Conservation (phyloP, 148 eudicot genomes). For the Rhododendron ferrugineum region DNA sequence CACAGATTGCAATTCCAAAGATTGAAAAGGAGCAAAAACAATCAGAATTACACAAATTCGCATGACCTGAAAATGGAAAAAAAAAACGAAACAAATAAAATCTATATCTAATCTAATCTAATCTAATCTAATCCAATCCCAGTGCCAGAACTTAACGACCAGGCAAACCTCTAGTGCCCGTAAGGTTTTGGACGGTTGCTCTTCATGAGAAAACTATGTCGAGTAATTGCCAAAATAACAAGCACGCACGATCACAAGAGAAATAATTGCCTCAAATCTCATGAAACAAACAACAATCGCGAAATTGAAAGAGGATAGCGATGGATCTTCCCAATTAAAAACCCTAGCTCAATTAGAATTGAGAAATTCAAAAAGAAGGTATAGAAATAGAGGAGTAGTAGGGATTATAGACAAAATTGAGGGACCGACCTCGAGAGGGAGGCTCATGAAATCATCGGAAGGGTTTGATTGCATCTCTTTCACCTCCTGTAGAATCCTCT, state of each 20-base stretch:
- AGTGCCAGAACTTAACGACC: too few species aligned
- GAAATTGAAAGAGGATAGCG: background rate
- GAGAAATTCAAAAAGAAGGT: background rate
- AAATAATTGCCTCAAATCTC: background rate
- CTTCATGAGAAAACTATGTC: background rate
- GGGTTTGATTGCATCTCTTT: constrained; percentile 99
- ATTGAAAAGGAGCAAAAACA: background rate
- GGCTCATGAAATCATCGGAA: constrained; percentile 90
- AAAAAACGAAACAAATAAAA: background rate
- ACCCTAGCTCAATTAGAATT: background rate
- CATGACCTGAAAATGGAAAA: background rate
- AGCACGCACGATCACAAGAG: background rate
- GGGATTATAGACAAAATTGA: background rate
- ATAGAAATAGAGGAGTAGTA: background rate
- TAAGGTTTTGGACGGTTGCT: too few species aligned
- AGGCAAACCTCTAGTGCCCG: too few species aligned
- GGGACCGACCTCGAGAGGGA: constrained; percentile 95
- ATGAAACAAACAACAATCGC: background rate
- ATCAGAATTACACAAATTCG: background rate
- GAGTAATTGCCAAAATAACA: background rate
- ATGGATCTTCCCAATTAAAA: constrained; percentile 1
- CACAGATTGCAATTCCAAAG: background rate
- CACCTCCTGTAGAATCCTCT: constrained; percentile 90
- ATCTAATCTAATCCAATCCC: too few species aligned
- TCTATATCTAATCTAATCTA: background rate